Percentiles rank a stretch among this genome's conserved stretches.
Conservation (phyloP, 192 early-diverging fungal genomes). For the Coemansia sp. region DNA sequence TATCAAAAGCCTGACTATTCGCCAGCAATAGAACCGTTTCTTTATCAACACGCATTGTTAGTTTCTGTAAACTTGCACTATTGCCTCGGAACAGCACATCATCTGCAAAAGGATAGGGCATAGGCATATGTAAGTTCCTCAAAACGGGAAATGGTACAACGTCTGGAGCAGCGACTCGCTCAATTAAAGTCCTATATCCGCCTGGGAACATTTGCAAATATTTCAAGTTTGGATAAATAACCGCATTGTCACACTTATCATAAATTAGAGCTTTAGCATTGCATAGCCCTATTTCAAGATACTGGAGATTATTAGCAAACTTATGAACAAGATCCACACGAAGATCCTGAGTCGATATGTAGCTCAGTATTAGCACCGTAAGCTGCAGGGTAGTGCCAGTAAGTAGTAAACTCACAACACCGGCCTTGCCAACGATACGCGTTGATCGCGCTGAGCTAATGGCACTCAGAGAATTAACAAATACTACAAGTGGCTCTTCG, state of each 20-base stretch:
- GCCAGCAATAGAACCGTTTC: neutral
- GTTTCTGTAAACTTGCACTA: slow-evolving; percentile 2
- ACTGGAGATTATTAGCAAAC: neutral
- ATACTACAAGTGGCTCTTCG: too few relatives aligned
- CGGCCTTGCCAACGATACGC: too few relatives aligned
- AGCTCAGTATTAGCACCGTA: neutral
- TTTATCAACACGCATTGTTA: neutral
- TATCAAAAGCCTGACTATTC: neutral
- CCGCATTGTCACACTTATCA: neutral
- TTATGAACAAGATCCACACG: neutral
- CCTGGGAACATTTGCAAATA: neutral
- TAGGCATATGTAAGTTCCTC: neutral
- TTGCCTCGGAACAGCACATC: slow-evolving; percentile 14
- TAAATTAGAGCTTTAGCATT: neutral
- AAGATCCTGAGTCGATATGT: neutral
- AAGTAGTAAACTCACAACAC: too few relatives aligned
- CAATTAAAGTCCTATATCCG: neutral
- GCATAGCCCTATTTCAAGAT: neutral
- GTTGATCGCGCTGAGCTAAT: too few relatives aligned
- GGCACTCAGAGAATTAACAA: too few relatives aligned
- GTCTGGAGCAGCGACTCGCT: neutral
- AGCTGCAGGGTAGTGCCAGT: neutral
- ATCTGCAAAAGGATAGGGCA: slow-evolving; percentile 7
- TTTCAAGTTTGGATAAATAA: slow-evolving; percentile 4
- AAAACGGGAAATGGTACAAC: neutral